These are phyloP conservation scores for Mrakiaceae sp. DNA, from an alignment of 1,284 basidiomycete species.

Conservation along the genomic window DNA sequence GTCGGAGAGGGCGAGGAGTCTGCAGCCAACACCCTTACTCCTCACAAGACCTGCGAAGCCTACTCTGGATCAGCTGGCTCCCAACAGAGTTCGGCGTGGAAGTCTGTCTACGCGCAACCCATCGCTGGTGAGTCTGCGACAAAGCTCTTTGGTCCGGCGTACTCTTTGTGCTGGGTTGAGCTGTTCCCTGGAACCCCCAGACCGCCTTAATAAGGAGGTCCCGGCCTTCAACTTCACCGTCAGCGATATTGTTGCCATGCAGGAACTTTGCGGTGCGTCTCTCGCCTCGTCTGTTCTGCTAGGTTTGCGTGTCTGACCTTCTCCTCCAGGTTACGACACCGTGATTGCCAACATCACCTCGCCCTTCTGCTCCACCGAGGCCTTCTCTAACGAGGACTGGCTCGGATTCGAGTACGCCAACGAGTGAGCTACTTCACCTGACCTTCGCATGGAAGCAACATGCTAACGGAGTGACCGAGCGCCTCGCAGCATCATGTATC, in stretches of 20 bases:
- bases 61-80: slow-evolving; percentile 3
- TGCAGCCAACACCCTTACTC: slow-evolving; percentile 1
- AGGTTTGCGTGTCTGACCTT: slow-evolving; percentile 21
- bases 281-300: too few relatives aligned
- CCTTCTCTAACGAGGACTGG: slow-evolving; percentile 34
- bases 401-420: slow-evolving; percentile 34
- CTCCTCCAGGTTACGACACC: slow-evolving; percentile 31
- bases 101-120: neutral
- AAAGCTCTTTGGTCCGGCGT: too few relatives aligned
- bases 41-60: slow-evolving; percentile 7
- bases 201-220: slow-evolving; percentile 18
- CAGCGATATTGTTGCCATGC: slow-evolving; percentile 22
- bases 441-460: too few relatives aligned
- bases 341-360: slow-evolving; percentile 29
- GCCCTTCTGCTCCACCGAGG: slow-evolving; percentile 28
- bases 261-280: slow-evolving; percentile 21
- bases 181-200: too few relatives aligned
- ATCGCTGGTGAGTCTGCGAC: neutral
- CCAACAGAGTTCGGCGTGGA: neutral
- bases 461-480: too few relatives aligned
- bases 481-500: slow-evolving; percentile 18
- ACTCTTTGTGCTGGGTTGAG: too few relatives aligned
- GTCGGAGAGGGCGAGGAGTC: slow-evolving; percentile 1
- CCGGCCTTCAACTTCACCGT: slow-evolving; percentile 18
- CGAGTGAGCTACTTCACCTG: slow-evolving; percentile 15